Evolutionary conservation across 208 protist genomes (phyloP).

Genomic region (Acanthamoeba comandoni): DNA sequence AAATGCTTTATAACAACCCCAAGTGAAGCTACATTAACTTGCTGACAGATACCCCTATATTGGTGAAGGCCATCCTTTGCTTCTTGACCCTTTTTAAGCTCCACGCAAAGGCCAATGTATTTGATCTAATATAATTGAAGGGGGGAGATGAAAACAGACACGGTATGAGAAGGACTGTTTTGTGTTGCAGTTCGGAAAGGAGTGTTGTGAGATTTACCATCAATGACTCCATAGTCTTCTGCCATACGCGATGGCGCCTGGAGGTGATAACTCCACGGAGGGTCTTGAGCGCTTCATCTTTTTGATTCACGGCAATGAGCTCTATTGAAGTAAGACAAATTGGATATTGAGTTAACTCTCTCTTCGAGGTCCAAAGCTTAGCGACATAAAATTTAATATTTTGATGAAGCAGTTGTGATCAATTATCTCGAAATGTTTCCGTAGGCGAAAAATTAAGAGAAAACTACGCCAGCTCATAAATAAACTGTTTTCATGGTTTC

Average conservation of each 20-base stretch:
- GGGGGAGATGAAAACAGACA: neutral
- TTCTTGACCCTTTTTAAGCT: constrained; percentile 72
- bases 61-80: constrained; percentile 90
- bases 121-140: neutral
- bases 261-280: constrained; percentile 63
- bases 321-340: constrained; percentile 2
- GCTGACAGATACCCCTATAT: constrained; percentile 86
- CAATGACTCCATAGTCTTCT: constrained; percentile 58
- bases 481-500: too few species aligned
- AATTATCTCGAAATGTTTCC: too few species aligned
- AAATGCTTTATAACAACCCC: constrained; percentile 86
- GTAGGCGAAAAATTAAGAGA: too few species aligned
- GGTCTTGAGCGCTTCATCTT: constrained; percentile 67
- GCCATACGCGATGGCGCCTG: constrained; percentile 63
- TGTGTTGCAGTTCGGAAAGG: neutral
- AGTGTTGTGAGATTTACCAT: constrained; percentile 24
- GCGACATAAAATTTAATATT: too few species aligned
- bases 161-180: neutral
- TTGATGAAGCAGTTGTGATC: too few species aligned
- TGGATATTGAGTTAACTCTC: neutral
- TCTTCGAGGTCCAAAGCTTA: too few species aligned
- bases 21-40: constrained; percentile 83
- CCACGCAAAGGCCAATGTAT: constrained; percentile 87
- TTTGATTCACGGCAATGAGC: constrained; percentile 57
- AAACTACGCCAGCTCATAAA: too few species aligned